phyloP scores from a whole-genome alignment of 148 eudicot genomes.

The Spergularia bocconei region DNA sequence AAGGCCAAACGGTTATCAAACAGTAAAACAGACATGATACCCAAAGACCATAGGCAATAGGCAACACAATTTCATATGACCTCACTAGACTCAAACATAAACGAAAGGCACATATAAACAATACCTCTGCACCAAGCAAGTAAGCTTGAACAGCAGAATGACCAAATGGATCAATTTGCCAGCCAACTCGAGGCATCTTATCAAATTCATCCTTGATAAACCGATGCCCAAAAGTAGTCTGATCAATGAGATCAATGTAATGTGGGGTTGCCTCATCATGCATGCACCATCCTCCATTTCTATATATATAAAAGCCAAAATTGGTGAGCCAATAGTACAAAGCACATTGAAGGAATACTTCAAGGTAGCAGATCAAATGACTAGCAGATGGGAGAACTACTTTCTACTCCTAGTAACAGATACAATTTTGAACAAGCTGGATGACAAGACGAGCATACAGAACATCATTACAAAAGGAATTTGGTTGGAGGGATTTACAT shows the following conservation, averaged over 20 bases:
- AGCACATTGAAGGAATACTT: neutral
- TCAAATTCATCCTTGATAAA: conserved; percentile 59
- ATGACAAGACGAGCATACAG: neutral
- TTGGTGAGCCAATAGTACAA: neutral
- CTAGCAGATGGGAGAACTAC: neutral
- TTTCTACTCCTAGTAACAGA: neutral
- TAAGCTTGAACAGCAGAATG: conserved; percentile 91
- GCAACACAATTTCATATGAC: neutral
- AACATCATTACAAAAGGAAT: neutral
- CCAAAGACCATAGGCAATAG: neutral
- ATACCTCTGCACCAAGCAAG: conserved; percentile 79
- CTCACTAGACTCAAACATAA: neutral
- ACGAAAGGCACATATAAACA: neutral
- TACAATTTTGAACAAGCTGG: neutral
- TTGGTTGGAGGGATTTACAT: conserved; percentile 40
- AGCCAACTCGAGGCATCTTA: conserved; percentile 71
- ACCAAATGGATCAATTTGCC: conserved; percentile 91
- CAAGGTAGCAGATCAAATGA: neutral
- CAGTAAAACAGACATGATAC: neutral
- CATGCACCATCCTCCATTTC: conserved; percentile 87
- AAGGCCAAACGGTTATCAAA: neutral
- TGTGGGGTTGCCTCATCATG: conserved; percentile 83
- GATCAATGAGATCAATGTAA: conserved; percentile 76
- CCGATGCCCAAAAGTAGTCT: conserved; percentile 69
- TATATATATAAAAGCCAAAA: conserved; percentile 23